A percentile compares a stretch with the other conserved stretches of the same genome.
These are phyloP conservation scores for Pogostemon cablin DNA, from an alignment of 257 asterid species.

Conservation along the genomic window DNA sequence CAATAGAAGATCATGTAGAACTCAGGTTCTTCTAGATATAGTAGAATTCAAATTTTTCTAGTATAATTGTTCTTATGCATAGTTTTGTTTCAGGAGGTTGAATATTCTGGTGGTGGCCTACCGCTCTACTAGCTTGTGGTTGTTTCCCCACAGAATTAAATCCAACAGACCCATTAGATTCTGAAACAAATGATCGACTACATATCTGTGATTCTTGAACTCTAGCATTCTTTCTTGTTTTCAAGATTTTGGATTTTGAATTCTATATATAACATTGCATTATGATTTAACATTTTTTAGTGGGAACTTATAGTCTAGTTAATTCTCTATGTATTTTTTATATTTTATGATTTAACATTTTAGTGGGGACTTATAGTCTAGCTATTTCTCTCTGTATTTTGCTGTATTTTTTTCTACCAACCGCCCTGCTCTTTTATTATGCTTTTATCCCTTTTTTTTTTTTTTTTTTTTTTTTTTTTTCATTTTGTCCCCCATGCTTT, in stretches of 20 bases:
- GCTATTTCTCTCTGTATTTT: no score
- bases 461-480: no score
- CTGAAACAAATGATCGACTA: background rate
- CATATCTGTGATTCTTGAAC: background rate
- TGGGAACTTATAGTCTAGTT: no score
- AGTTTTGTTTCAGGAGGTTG: conserved; percentile 66
- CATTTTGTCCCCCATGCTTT: no score
- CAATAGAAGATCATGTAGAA: background rate
- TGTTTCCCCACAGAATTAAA: conserved; percentile 9
- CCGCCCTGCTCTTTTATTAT: no score
- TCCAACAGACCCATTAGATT: conserved; percentile 19
- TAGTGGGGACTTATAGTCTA: no score
- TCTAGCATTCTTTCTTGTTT: conserved; percentile 24
- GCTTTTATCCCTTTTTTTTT: no score
- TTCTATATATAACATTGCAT: conserved; percentile 28
- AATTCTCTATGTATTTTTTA: no score
- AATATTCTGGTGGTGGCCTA: conserved; percentile 93
- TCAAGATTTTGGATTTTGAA: conserved; percentile 22
- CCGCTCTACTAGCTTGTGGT: conserved; percentile 46
- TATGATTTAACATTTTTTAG: no score
- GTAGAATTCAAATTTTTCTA: background rate
- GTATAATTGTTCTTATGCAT: background rate
- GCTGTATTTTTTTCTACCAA: no score
- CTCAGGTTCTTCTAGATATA: background rate
- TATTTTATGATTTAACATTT: no score